Evolutionary conservation across 768 basidiomycete genomes (phyloP), one percentile per base, ranked within the genome.

Genomic region (Xerocomellus amylosporus): DNA sequence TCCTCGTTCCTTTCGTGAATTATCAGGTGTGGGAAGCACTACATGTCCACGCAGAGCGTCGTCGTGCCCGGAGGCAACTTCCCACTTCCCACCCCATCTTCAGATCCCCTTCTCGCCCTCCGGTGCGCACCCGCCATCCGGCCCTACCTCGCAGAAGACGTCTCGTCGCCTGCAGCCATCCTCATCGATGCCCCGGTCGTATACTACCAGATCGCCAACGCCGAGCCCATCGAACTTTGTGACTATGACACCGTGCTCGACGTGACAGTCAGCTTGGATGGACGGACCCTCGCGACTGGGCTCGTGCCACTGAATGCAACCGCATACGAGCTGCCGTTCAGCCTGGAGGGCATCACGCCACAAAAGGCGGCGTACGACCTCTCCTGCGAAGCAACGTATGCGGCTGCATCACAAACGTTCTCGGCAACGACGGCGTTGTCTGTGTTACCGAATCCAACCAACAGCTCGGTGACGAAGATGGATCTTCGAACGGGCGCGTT

Each of bases 381-480:
- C 41, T 59, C 64, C 9, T 73, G 71, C 54, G 37, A 55, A 6
- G 70, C 66, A 10, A 58, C 54, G 1, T 68, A 51, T 64, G 64
- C 8, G 56, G 76, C 54, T 64, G 69, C 26, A 75, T 57, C 61
- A 19, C 79, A 82, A 51, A 75, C 66, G 5, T 85, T 80, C 60
- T 69, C 64, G 4, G 73, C 80, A 4, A 71, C 73, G 3, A 73
- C 78, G 0, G 61, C 72, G 8, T 64, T 88, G 46, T 77, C 76
- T 1, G 79, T 78, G 50, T 69, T 85, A 33, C 82, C 83, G 5
- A 65, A 74, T 26, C 80, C 76, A 0, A 72, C 66, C 1, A 79
- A 80, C 51, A 77, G 79, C 14, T 78, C 79, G 2, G 83, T 82
- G n/a, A 83, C 83, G 0, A 85, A 84, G 61, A 80, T 84, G 77